These are phyloP conservation scores for Penicillium desertorum DNA, from an alignment of 495 filamentous ascomycete species.

Conservation along the genomic window DNA sequence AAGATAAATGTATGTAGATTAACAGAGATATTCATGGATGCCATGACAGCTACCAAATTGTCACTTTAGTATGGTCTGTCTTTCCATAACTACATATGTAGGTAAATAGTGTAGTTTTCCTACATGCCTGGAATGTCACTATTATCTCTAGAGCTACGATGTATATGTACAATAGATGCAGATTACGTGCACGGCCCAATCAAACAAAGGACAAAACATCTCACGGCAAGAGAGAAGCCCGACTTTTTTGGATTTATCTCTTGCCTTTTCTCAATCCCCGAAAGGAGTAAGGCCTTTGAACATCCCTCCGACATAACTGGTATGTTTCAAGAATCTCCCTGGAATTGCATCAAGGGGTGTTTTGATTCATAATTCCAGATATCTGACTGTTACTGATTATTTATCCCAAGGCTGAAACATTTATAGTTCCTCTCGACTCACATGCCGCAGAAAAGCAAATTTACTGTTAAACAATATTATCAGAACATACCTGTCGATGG, in stretches of 20 bases:
- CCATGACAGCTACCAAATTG: not conserved
- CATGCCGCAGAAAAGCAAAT: slow-evolving; percentile 1
- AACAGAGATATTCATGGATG: not conserved
- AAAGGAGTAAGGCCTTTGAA: not conserved
- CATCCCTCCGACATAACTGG: slow-evolving; percentile 8
- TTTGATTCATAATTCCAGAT: slow-evolving; percentile 1
- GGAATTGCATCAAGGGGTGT: slow-evolving; percentile 16
- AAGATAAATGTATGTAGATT: not conserved
- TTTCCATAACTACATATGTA: not conserved
- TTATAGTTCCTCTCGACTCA: slow-evolving; percentile 1
- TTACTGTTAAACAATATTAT: not conserved
- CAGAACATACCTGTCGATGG: slow-evolving; percentile 37
- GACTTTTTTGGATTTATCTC: not conserved
- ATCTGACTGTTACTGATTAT: slow-evolving; percentile 9
- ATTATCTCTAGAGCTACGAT: not conserved
- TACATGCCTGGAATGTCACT: slow-evolving; percentile 2
- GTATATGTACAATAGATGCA: not conserved
- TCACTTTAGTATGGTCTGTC: not conserved
- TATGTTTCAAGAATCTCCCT: slow-evolving; percentile 12
- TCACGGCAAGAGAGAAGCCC: slow-evolving; percentile 1
- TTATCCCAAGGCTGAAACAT: slow-evolving; percentile 1
- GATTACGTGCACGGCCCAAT: slow-evolving; percentile 17
- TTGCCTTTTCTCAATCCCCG: not conserved
- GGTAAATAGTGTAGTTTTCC: not conserved
- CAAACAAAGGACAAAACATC: slow-evolving; percentile 5